These are phyloP conservation scores for Kingdonia uniflora DNA, from an alignment of 164 flowering plant species.

Conservation along the genomic window DNA sequence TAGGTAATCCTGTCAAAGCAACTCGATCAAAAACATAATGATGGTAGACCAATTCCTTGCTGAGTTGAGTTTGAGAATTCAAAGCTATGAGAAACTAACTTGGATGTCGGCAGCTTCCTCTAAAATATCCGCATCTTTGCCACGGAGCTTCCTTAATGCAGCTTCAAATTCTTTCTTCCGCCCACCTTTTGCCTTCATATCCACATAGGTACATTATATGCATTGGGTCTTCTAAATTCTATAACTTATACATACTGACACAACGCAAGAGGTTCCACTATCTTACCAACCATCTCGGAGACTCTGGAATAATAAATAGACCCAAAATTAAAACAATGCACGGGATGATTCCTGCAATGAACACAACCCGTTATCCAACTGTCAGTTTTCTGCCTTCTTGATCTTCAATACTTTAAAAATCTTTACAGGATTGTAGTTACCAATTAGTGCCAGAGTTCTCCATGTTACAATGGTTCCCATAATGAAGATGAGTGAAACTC, in stretches of 20 bases:
- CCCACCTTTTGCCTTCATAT: slow-evolving; percentile 65
- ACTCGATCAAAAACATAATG: slow-evolving; percentile 4
- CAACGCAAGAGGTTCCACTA: neutral
- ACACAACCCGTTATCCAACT: neutral
- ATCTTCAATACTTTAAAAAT: neutral
- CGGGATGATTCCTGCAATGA: slow-evolving; percentile 59
- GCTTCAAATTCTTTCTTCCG: slow-evolving; percentile 48
- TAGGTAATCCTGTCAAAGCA: slow-evolving; percentile 55
- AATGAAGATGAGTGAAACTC: slow-evolving; percentile 58
- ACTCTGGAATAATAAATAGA: slow-evolving; percentile 74
- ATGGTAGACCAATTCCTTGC: neutral
- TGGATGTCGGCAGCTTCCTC: slow-evolving; percentile 65
- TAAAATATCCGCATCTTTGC: slow-evolving; percentile 61
- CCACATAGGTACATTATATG: no score
- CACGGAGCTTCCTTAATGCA: slow-evolving; percentile 60
- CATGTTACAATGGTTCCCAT: slow-evolving; percentile 68
- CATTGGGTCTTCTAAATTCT: neutral
- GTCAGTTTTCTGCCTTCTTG: neutral
- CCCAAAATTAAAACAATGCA: slow-evolving; percentile 51
- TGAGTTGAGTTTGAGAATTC: neutral
- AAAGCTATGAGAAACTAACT: slow-evolving; percentile 21
- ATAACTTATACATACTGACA: neutral
- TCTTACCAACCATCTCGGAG: slow-evolving; percentile 98
- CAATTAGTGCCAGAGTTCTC: slow-evolving; percentile 67
- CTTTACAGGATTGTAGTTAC: slow-evolving; percentile 18